A percentile compares a stretch with the other conserved stretches of the same genome.
These are phyloP conservation scores for Sugiyamaella neomexicana DNA, from an alignment of 1,139 yeast genomes.

Conservation along the genomic window DNA sequence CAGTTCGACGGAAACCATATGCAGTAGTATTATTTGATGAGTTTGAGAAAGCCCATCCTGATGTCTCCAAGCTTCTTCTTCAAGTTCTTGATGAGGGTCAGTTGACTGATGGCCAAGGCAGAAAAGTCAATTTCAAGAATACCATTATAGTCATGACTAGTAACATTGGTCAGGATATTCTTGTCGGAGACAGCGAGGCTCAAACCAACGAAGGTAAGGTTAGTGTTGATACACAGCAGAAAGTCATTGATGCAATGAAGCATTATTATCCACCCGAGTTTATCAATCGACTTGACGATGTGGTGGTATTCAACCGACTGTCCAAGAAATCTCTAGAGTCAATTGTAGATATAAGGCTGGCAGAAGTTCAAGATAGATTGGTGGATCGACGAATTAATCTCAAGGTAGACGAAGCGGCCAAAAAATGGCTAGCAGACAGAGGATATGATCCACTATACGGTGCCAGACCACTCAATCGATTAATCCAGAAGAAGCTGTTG, in stretches of 20 bases:
- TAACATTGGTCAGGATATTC: constrained; percentile 89
- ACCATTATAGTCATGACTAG: constrained; percentile 97
- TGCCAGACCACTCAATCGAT: constrained; percentile 92
- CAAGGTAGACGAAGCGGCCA: constrained; percentile 57
- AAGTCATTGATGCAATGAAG: constrained; percentile 68
- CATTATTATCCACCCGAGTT: constrained; percentile 88
- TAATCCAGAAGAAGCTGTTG: constrained; percentile 74
- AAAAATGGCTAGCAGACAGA: constrained; percentile 70
- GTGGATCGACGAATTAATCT: constrained; percentile 75
- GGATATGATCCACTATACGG: constrained; percentile 94
- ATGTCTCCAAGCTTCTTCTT: constrained; percentile 78
- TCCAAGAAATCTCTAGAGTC: constrained; percentile 69
- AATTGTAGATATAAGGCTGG: constrained; percentile 80
- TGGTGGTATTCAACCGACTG: constrained; percentile 83
- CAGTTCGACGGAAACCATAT: constrained; percentile 91
- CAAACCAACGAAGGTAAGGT: constrained; percentile 49
- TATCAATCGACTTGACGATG: constrained; percentile 88
- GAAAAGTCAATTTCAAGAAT: constrained; percentile 88
- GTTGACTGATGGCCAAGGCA: constrained; percentile 92
- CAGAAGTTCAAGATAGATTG: constrained; percentile 76
- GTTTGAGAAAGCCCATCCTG: constrained; percentile 95
- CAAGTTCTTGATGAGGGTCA: constrained; percentile 96
- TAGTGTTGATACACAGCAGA: constrained; percentile 49
- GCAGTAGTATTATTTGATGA: constrained; percentile 92
- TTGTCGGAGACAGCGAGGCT: constrained; percentile 64